phyloP scores from a whole-genome alignment of 345 rosid genomes.

The Acer negundo region DNA sequence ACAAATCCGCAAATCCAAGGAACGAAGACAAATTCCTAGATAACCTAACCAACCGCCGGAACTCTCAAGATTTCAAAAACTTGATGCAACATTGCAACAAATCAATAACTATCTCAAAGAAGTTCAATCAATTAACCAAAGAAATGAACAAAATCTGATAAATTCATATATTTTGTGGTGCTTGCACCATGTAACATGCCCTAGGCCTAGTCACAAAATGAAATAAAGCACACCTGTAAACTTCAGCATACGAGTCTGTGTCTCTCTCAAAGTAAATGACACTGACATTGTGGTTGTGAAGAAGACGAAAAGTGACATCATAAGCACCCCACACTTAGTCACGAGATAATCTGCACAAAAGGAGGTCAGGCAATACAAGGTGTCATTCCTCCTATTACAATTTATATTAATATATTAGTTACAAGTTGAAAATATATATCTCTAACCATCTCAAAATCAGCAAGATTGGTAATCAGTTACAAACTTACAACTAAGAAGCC shows the following conservation, averaged over 20 bases:
- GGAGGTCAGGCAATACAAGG: constrained; percentile 19
- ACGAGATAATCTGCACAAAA: constrained; percentile 87
- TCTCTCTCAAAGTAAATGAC: constrained; percentile 96
- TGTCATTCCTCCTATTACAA: background rate
- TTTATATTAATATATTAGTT: background rate
- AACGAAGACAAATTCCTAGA: background rate
- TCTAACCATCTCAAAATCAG: background rate
- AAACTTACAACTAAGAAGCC: background rate
- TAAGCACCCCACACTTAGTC: constrained; percentile 96
- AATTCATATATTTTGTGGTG: constrained; percentile 1
- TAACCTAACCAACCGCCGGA: constrained; percentile 16
- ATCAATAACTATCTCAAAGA: background rate
- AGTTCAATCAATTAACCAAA: constrained; percentile 3
- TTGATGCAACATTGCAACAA: constrained; percentile 13
- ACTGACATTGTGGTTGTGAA: constrained; percentile 99
- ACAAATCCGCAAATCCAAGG: constrained; percentile 6
- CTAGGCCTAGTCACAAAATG: constrained; percentile 9
- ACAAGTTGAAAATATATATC: background rate
- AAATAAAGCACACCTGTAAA: constrained; percentile 71
- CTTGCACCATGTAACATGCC: constrained; percentile 10
- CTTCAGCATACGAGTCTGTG: constrained; percentile 96
- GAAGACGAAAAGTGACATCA: constrained; percentile 98
- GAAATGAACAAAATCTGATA: background rate
- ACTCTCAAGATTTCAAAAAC: constrained; percentile 14
- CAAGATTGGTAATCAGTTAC: background rate